Evolutionary conservation across 2,329 filamentous ascomycete species (phyloP).

Genomic region (Clonostachys rosea): DNA sequence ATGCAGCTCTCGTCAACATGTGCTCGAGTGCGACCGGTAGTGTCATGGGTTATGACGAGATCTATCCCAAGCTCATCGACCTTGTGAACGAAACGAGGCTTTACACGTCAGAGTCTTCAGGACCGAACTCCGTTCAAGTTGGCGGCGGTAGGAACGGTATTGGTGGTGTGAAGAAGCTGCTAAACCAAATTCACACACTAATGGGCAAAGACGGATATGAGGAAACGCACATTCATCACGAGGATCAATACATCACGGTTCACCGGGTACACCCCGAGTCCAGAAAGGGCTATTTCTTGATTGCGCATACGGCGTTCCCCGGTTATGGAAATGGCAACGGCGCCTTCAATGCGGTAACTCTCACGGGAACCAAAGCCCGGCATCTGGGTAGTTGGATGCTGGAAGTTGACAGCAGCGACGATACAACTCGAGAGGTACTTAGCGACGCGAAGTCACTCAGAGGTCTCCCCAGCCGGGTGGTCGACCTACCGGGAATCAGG

Average conservation of each 20-base stretch:
- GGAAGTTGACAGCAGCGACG: conserved; percentile 75
- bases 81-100: conserved; percentile 83
- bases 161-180: conserved; percentile 81
- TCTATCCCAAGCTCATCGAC: conserved; percentile 91
- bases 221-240: conserved; percentile 95
- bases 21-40: conserved; percentile 92
- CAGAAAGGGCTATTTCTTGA: conserved; percentile 89
- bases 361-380: conserved; percentile 80
- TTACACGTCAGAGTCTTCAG: conserved; percentile 76
- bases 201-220: conserved; percentile 96
- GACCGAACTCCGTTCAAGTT: conserved; percentile 49
- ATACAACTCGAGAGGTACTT: conserved; percentile 59
- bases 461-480: conserved; percentile 80
- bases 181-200: conserved; percentile 90
- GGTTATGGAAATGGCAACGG: conserved; percentile 84
- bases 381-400: conserved; percentile 89
- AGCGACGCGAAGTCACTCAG: conserved; percentile 68
- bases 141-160: conserved; percentile 79
- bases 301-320: conserved; percentile 93
- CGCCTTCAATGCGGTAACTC: conserved; percentile 71
- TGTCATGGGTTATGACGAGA: conserved; percentile 96
- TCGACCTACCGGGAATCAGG: conserved; percentile 67
- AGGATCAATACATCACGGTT: conserved; percentile 93
- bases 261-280: conserved; percentile 91
- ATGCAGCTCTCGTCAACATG: conserved; percentile 92